These are phyloP conservation scores for Lizonia empirigonia DNA, from an alignment of 2,329 filamentous ascomycete species.

Conservation along the genomic window DNA sequence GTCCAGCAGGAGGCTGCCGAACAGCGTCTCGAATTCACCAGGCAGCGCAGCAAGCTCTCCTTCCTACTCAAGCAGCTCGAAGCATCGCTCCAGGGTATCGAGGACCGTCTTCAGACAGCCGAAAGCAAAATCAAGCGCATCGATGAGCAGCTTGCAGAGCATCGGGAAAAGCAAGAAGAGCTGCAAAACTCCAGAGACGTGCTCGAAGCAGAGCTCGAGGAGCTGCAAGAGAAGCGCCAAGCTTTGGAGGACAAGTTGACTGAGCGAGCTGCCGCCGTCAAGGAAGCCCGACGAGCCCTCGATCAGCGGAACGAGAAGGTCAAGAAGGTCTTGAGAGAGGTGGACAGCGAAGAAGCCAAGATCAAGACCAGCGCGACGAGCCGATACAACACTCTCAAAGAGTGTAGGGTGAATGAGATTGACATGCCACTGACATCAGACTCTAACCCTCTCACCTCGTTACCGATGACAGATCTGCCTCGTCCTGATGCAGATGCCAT, in stretches of 20 bases:
- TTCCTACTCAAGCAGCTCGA: conserved; percentile 69
- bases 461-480: conserved; percentile 85
- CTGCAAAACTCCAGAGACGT: conserved; percentile 76
- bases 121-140: conserved; percentile 70
- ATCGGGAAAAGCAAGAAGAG: conserved; percentile 73
- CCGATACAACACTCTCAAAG: conserved; percentile 82
- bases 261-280: conserved; percentile 74
- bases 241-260: conserved; percentile 70
- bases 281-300: conserved; percentile 77
- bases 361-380: conserved; percentile 83
- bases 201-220: conserved; percentile 76
- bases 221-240: conserved; percentile 73
- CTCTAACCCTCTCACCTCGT: conserved; percentile 73
- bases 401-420: conserved; percentile 93
- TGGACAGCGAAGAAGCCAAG: conserved; percentile 79
- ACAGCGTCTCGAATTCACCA: conserved; percentile 84
- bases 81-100: conserved; percentile 72
- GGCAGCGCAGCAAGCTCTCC: conserved; percentile 70
- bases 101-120: conserved; percentile 70
- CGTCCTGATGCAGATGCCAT: conserved; percentile 79
- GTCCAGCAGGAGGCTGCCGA: conserved; percentile 88
- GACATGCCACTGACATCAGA: conserved; percentile 77
- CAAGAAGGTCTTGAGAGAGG: conserved; percentile 73
- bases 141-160: conserved; percentile 64
- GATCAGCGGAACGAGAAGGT: conserved; percentile 85